phyloP scores from a whole-genome alignment of 2,329 filamentous ascomycete genomes.

The Monosporascus sp. region DNA sequence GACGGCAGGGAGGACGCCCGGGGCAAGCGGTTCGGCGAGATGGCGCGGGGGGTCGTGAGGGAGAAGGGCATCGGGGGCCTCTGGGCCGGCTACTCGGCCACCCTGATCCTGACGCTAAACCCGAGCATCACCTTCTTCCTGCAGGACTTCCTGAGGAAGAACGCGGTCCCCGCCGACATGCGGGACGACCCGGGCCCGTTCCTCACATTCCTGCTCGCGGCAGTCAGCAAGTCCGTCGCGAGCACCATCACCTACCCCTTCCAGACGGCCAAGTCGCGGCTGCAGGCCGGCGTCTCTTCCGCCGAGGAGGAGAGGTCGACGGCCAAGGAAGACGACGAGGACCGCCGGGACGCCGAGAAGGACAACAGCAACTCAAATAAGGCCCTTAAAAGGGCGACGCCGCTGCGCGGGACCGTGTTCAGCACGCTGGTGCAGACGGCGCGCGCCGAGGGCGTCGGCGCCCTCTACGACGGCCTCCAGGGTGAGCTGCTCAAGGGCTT shows the following conservation, averaged over 20 bases:
- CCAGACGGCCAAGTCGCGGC: conserved; percentile 74
- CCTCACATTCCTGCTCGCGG: conserved; percentile 52
- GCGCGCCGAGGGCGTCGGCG: conserved; percentile 58
- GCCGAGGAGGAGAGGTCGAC: conserved; percentile 17
- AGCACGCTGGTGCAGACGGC: conserved; percentile 53
- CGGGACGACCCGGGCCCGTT: conserved; percentile 24
- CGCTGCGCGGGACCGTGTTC: conserved; percentile 50
- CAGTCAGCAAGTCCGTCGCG: conserved; percentile 71
- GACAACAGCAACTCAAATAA: conserved; percentile 23
- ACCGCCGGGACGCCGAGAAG: conserved; percentile 18
- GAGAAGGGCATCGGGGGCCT: conserved; percentile 72
- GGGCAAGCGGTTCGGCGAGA: conserved; percentile 42
- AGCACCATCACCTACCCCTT: conserved; percentile 79
- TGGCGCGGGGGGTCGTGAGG: conserved; percentile 55
- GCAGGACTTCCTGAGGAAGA: conserved; percentile 63
- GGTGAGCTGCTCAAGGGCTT: conserved; percentile 79
- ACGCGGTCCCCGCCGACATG: conserved; percentile 45
- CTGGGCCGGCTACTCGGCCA: conserved; percentile 85
- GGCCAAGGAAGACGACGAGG: conserved; percentile 21
- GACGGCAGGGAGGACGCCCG: conserved; percentile 9
- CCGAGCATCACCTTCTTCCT: conserved; percentile 82
- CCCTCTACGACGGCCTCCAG: conserved; percentile 69
- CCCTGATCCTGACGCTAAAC: conserved; percentile 74
- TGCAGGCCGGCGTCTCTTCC: conserved; percentile 54
- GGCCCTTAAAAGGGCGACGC: conserved; percentile 19